These are phyloP conservation scores for Spongospora subterranea DNA, from an alignment of 208 protist species.

Conservation along the genomic window DNA sequence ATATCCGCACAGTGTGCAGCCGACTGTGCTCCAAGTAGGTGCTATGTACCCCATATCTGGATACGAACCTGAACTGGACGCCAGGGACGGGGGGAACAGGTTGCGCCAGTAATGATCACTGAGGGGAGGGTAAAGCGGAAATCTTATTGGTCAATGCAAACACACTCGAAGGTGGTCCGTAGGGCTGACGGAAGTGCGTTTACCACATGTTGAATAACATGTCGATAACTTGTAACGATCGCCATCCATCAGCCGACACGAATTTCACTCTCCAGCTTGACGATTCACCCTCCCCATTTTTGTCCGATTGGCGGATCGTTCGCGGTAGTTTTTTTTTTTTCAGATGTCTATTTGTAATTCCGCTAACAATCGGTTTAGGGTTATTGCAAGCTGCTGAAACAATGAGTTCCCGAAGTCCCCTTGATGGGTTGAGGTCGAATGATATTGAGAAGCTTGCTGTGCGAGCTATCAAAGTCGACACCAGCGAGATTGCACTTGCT, in stretches of 20 bases:
- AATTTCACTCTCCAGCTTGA: not conserved
- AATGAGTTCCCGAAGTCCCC: not conserved
- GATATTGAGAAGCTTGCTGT: not conserved
- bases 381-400: not conserved
- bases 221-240: not conserved
- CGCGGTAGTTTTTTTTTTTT: not conserved
- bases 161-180: no score
- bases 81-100: not conserved
- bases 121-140: not conserved
- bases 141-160: not conserved
- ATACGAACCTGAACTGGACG: no score
- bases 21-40: no score
- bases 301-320: not conserved
- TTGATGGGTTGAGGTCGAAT: not conserved
- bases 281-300: not conserved
- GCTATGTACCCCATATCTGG: no score
- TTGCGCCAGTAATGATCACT: no score
- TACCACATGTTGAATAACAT: not conserved
- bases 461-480: not conserved
- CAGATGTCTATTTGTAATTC: not conserved
- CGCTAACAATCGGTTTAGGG: not conserved
- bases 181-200: not conserved
- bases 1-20: no score
- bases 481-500: not conserved
- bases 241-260: no score